Conservation (phyloP, 1,284 basidiomycete species). For the Tilletia indica region DNA sequence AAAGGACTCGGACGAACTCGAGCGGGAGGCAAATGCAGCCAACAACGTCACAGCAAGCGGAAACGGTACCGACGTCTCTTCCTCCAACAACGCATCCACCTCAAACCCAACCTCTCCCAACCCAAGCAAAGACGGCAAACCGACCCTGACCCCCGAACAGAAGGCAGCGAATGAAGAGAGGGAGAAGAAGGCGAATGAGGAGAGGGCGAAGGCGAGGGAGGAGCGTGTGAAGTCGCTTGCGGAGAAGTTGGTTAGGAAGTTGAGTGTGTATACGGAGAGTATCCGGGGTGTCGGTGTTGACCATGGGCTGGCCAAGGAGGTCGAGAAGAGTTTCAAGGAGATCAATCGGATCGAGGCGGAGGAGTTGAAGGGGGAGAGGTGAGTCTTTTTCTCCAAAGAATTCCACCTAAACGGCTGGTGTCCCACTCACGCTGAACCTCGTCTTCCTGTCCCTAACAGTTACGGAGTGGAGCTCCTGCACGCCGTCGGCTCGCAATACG, state of each 20-base stretch:
- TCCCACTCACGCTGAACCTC: background rate
- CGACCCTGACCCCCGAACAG: slow-evolving; percentile 74
- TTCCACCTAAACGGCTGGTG: slow-evolving; percentile 17
- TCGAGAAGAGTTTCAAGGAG: slow-evolving; percentile 45
- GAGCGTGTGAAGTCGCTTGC: slow-evolving; percentile 80
- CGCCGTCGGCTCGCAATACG: slow-evolving; percentile 86
- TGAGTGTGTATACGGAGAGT: slow-evolving; percentile 88
- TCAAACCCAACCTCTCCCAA: slow-evolving; percentile 10
- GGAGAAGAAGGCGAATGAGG: slow-evolving; percentile 62
- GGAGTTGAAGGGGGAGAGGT: slow-evolving; percentile 66
- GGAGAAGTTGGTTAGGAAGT: slow-evolving; percentile 78
- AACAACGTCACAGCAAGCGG: background rate
- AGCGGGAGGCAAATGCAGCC: slow-evolving; percentile 38
- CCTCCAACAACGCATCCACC: background rate
- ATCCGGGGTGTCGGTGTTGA: slow-evolving; percentile 67
- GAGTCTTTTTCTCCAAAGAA: slow-evolving; percentile 8
- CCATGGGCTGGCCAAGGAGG: slow-evolving; percentile 65
- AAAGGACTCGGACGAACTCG: slow-evolving; percentile 72
- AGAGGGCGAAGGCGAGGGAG: slow-evolving; percentile 77
- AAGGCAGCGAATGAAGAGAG: slow-evolving; percentile 76
- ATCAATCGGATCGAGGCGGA: slow-evolving; percentile 52
- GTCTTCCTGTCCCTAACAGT: slow-evolving; percentile 57
- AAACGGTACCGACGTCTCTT: background rate
- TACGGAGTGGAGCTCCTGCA: slow-evolving; percentile 91
- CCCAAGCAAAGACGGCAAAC: slow-evolving; percentile 55